These are phyloP conservation scores for Sporothrix curviconia DNA, from an alignment of 2,329 filamentous ascomycete species.

Conservation along the genomic window DNA sequence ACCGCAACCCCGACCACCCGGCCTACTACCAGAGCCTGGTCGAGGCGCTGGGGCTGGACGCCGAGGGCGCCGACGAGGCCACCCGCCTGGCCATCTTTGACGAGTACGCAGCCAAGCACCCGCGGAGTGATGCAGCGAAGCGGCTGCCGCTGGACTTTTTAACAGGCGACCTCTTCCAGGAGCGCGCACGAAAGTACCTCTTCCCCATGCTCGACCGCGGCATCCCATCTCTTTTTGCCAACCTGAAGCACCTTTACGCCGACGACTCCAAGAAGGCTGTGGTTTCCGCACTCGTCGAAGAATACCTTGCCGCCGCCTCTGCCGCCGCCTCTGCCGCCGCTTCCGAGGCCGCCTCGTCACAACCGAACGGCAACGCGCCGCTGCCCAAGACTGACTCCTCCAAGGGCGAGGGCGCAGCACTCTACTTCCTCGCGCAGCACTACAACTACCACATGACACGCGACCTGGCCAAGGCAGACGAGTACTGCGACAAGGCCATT, in stretches of 20 bases:
- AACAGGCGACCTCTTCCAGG: constrained; percentile 70
- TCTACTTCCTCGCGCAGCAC: constrained; percentile 94
- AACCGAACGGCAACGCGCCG: constrained; percentile 36
- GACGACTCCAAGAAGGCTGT: constrained; percentile 70
- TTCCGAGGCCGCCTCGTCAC: constrained; percentile 31
- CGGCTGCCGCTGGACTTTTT: constrained; percentile 87
- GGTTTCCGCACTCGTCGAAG: constrained; percentile 68
- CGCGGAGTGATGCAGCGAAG: constrained; percentile 76
- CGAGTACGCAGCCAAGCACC: constrained; percentile 72
- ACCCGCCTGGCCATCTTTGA: constrained; percentile 66
- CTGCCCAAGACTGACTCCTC: constrained; percentile 37
- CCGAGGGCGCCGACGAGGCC: constrained; percentile 53
- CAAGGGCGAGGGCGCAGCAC: constrained; percentile 68
- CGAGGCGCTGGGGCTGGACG: constrained; percentile 49
- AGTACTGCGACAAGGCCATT: constrained; percentile 78
- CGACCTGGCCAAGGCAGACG: constrained; percentile 71
- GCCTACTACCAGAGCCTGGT: constrained; percentile 78
- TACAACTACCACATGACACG: constrained; percentile 90
- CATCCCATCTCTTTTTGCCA: constrained; percentile 92
- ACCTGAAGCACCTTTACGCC: constrained; percentile 86
- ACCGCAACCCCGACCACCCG: constrained; percentile 82
- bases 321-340: constrained; percentile 22
- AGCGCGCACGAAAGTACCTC: constrained; percentile 72
- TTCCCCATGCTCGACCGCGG: constrained; percentile 83
- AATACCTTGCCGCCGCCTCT: constrained; percentile 53